phyloP scores from a whole-genome alignment of 257 asterid species.

The Penstemon newberryi region DNA sequence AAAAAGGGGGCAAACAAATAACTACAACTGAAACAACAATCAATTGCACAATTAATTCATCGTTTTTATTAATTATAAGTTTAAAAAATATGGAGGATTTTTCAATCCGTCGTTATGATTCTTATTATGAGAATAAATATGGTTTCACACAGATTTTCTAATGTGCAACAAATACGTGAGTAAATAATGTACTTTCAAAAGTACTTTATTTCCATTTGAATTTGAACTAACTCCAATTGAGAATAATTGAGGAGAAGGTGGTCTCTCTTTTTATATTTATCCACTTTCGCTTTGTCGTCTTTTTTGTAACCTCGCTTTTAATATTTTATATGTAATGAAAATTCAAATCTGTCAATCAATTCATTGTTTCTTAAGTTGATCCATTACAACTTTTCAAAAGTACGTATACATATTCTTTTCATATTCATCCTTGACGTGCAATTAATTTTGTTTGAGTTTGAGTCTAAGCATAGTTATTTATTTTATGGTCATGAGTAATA shows the following conservation, averaged over 20 bases:
- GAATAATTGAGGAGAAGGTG: conserved; percentile 28
- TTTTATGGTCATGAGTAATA: too few species aligned
- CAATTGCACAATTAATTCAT: too few species aligned
- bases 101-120: neutral
- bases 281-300: conserved; percentile 35
- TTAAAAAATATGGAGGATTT: neutral
- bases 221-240: conserved; percentile 25
- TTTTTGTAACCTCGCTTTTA: conserved; percentile 32
- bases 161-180: neutral
- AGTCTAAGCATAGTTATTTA: too few species aligned
- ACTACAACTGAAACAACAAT: too few species aligned
- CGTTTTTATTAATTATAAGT: neutral
- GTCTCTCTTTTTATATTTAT: conserved; percentile 30
- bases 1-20: too few species aligned
- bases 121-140: conserved; percentile 2
- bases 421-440: neutral
- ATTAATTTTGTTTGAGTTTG: too few species aligned
- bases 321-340: conserved; percentile 2
- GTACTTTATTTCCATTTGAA: conserved; percentile 36
- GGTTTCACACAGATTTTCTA: conserved; percentile 22
- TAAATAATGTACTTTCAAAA: conserved; percentile 18
- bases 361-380: neutral
- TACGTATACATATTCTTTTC: neutral
- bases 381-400: neutral
- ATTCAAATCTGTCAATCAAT: neutral